A percentile compares a stretch with the other conserved stretches of the same genome.
phyloP scores from a whole-genome alignment of 192 early-diverging fungal species.

The Coemansia umbellata region DNA sequence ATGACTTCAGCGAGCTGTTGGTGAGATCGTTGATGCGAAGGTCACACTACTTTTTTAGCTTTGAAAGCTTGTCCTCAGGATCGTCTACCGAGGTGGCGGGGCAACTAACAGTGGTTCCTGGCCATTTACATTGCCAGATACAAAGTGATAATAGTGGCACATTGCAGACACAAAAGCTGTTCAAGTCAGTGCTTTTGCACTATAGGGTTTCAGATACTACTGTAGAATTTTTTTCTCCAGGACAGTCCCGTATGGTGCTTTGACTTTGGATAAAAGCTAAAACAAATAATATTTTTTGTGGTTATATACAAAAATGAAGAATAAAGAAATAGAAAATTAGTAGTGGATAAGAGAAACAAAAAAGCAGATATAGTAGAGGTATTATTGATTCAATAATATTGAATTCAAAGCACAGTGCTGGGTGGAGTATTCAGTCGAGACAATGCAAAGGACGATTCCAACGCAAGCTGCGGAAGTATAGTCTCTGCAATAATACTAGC shows the following conservation, averaged over 20 bases:
- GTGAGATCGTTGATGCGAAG: constrained; percentile 14
- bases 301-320: constrained; percentile 1
- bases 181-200: constrained; percentile 31
- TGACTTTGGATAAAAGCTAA: background rate
- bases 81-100: constrained; percentile 37
- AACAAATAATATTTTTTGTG: background rate
- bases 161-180: background rate
- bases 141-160: background rate
- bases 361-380: too few relatives aligned
- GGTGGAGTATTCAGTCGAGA: constrained; percentile 1
- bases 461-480: constrained; percentile 23
- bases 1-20: constrained; percentile 22
- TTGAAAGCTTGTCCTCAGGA: constrained; percentile 26
- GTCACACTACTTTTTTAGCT: constrained; percentile 29
- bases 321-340: background rate
- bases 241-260: constrained; percentile 42
- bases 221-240: constrained; percentile 43
- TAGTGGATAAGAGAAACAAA: background rate
- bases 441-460: constrained; percentile 35
- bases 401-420: too few relatives aligned
- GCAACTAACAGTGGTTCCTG: constrained; percentile 35
- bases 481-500: constrained; percentile 22
- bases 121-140: constrained; percentile 30
- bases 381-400: too few relatives aligned
- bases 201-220: constrained; percentile 34